Evolutionary conservation across 75 land plant genomes (phyloP).

Genomic region (Larix kaempferi): DNA sequence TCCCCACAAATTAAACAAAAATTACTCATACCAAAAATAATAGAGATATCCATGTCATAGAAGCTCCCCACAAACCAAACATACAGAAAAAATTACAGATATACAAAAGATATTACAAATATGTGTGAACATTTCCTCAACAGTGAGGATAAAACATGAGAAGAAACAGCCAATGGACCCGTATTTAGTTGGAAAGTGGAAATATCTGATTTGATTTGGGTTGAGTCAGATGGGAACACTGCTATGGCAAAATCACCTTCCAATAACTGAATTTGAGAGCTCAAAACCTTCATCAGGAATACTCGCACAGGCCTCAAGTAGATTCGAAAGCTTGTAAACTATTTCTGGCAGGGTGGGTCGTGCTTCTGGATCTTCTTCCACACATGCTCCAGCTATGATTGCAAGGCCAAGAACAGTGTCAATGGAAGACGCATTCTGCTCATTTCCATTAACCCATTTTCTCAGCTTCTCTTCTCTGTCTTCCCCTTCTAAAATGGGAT

Average conservation of each 20-base stretch:
- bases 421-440: constrained; percentile 32
- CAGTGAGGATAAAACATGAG: neutral
- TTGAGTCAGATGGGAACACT: neutral
- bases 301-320: neutral
- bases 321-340: constrained; percentile 26
- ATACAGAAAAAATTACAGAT: neutral
- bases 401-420: constrained; percentile 54
- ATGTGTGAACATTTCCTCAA: neutral
- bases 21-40: neutral
- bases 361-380: constrained; percentile 34
- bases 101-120: neutral
- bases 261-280: neutral
- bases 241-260: neutral
- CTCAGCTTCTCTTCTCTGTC: constrained; percentile 36
- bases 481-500: constrained; percentile 17
- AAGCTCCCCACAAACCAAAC: neutral
- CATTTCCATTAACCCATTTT: constrained; percentile 50
- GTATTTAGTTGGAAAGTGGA: neutral
- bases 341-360: constrained; percentile 61
- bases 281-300: constrained; percentile 3
- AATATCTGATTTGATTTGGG: neutral
- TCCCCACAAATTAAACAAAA: neutral
- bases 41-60: neutral
- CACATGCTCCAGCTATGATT: constrained; percentile 53
- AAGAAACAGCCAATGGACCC: neutral